Conservation (phyloP, 306 rosid species). For the Lotus japonicus region DNA sequence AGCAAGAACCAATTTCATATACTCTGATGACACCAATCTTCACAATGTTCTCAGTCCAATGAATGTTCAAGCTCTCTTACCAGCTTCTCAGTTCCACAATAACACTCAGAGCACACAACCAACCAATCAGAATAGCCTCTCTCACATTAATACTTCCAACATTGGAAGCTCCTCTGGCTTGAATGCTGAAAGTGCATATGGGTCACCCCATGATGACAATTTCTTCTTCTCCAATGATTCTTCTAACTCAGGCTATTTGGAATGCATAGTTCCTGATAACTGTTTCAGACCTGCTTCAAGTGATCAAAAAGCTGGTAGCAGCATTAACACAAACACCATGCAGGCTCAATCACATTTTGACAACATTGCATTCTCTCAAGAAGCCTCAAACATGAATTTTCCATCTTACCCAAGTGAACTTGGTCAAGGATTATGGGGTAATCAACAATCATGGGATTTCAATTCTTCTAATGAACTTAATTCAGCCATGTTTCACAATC, state of each 20-base stretch:
- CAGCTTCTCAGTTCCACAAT: conserved; percentile 31
- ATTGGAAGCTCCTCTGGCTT: conserved; percentile 10
- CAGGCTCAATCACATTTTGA: conserved; percentile 26
- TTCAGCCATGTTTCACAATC: conserved; percentile 41
- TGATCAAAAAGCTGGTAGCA: conserved; percentile 24
- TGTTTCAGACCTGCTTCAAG: conserved; percentile 57
- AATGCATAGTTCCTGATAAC: conserved; percentile 84
- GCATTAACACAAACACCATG: conserved; percentile 24
- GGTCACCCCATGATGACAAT: conserved; percentile 22
- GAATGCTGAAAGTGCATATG: conserved; percentile 19
- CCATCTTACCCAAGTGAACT: conserved; percentile 35
- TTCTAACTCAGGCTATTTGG: conserved; percentile 76
- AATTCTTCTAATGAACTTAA: conserved; percentile 42
- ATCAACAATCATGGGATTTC: conserved; percentile 20
- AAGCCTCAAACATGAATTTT: not conserved
- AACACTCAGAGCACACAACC: conserved; percentile 27
- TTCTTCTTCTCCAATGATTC: conserved; percentile 58
- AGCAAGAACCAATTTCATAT: conserved; percentile 89
- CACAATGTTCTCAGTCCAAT: conserved; percentile 50
- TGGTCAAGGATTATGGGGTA: conserved; percentile 46
- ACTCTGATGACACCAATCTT: conserved; percentile 46
- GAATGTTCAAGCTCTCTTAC: conserved; percentile 39
- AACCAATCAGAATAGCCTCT: conserved; percentile 26
- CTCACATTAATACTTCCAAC: conserved; percentile 15
- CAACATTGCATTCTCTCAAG: conserved; percentile 23